A percentile compares a stretch with the other conserved stretches of the same genome.
Evolutionary conservation across 2,329 filamentous ascomycete species (phyloP).

Genomic region (Paecilomyces sp.): DNA sequence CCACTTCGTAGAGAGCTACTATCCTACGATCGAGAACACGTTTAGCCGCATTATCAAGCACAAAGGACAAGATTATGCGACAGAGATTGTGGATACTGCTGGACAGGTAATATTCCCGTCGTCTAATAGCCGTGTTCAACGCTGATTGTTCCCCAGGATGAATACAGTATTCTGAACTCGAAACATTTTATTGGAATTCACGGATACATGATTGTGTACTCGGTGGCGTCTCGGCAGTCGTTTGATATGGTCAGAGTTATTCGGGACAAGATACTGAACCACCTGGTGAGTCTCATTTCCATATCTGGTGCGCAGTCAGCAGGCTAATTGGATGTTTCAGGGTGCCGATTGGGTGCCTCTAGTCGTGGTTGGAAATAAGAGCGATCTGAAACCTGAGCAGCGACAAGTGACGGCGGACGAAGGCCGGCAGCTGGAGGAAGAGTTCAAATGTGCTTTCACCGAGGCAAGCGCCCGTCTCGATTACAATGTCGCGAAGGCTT

Average conservation of each 20-base stretch:
- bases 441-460: conserved; percentile 87
- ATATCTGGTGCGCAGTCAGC: background rate
- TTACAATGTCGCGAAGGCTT: conserved; percentile 85
- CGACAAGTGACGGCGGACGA: conserved; percentile 83
- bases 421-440: conserved; percentile 74
- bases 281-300: conserved; percentile 57
- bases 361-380: conserved; percentile 95
- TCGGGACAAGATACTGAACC: conserved; percentile 93
- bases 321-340: conserved; percentile 37
- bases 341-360: conserved; percentile 89
- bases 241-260: conserved; percentile 98
- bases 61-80: conserved; percentile 87
- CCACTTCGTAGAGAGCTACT: conserved; percentile 98
- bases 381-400: conserved; percentile 84
- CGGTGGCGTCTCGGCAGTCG: conserved; percentile 85
- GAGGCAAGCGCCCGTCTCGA: conserved; percentile 93
- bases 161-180: conserved; percentile 96
- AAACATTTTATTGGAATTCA: conserved; percentile 99
- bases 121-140: conserved; percentile 1
- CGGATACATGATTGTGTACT: conserved; percentile 97
- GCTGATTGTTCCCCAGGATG: conserved; percentile 56
- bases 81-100: conserved; percentile 96
- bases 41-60: conserved; percentile 93
- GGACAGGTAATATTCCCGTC: conserved; percentile 62
- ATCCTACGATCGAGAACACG: conserved; percentile 98